Evolutionary conservation across 2,329 filamentous ascomycete species (phyloP).

Genomic region (Xylaria sp.): DNA sequence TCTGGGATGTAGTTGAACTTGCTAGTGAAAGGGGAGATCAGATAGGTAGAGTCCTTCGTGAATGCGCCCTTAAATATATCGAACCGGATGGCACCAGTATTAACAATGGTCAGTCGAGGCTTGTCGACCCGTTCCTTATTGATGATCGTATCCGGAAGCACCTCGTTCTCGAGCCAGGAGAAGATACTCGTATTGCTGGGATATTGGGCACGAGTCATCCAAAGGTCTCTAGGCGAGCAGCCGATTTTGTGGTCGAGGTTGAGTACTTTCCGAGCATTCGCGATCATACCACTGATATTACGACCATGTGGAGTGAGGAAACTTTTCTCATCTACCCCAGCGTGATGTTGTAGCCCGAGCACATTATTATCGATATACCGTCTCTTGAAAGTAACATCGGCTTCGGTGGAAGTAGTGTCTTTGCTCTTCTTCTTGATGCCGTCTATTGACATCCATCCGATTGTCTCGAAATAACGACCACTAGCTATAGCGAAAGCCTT

Average conservation of each 20-base stretch:
- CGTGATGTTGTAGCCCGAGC: slow-evolving; percentile 84
- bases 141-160: slow-evolving; percentile 74
- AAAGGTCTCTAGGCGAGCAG: slow-evolving; percentile 83
- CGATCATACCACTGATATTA: slow-evolving; percentile 76
- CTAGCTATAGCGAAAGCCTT: slow-evolving; percentile 84
- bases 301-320: slow-evolving; percentile 81
- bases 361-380: slow-evolving; percentile 96
- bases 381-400: slow-evolving; percentile 71
- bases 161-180: slow-evolving; percentile 78
- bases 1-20: slow-evolving; percentile 80
- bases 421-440: slow-evolving; percentile 61
- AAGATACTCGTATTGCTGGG: slow-evolving; percentile 80
- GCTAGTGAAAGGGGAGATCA: slow-evolving; percentile 88
- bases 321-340: slow-evolving; percentile 72
- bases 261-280: slow-evolving; percentile 73
- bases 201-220: slow-evolving; percentile 83
- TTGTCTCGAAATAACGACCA: slow-evolving; percentile 92
- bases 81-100: slow-evolving; percentile 92
- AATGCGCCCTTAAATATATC: slow-evolving; percentile 95
- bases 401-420: slow-evolving; percentile 46
- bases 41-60: slow-evolving; percentile 85
- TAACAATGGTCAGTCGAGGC: slow-evolving; percentile 78
- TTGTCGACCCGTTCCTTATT: slow-evolving; percentile 67
- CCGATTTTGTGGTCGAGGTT: slow-evolving; percentile 79
- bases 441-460: slow-evolving; percentile 90